Conservation (phyloP, 1,284 basidiomycete genomes). For the Leccinum pachyderme region DNA sequence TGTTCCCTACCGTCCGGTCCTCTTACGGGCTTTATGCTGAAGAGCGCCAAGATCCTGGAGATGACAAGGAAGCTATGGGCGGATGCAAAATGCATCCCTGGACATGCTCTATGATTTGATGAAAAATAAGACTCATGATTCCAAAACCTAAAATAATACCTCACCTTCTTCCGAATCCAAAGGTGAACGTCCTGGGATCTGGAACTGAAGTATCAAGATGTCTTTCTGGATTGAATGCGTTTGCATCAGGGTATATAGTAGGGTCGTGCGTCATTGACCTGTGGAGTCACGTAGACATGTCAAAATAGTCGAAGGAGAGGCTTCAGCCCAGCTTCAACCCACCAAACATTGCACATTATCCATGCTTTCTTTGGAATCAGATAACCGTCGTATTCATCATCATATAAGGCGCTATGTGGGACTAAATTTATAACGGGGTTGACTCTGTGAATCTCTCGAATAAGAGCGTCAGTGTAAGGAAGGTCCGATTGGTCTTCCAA, state of each 20-base stretch:
- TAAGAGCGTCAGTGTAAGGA: conserved; percentile 25
- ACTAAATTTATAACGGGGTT: conserved; percentile 14
- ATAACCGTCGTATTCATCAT: conserved; percentile 19
- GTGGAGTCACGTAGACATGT: background rate
- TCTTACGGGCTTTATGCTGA: conserved; percentile 34
- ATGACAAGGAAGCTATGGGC: conserved; percentile 39
- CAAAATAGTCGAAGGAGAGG: background rate
- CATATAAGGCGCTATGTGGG: conserved; percentile 10
- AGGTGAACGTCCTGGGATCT: conserved; percentile 26
- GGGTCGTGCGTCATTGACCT: conserved; percentile 16
- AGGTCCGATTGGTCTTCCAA: conserved; percentile 23
- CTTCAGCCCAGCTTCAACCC: background rate
- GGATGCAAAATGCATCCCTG: conserved; percentile 40
- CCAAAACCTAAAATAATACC: background rate
- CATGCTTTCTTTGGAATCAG: conserved; percentile 7
- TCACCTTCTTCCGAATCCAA: conserved; percentile 39
- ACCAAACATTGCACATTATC: conserved; percentile 15
- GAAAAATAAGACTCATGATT: background rate
- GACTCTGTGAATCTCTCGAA: conserved; percentile 21
- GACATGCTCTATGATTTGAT: conserved; percentile 26
- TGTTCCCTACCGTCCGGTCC: conserved; percentile 29
- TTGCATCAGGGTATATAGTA: conserved; percentile 8
- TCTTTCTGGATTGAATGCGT: conserved; percentile 17
- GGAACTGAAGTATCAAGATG: conserved; percentile 9
- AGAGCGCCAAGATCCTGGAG: conserved; percentile 38